Evolutionary conservation across 805 yeast species (phyloP), one percentile per base, ranked within the genome.

Genomic region (Sporopachydermia quercuum): DNA sequence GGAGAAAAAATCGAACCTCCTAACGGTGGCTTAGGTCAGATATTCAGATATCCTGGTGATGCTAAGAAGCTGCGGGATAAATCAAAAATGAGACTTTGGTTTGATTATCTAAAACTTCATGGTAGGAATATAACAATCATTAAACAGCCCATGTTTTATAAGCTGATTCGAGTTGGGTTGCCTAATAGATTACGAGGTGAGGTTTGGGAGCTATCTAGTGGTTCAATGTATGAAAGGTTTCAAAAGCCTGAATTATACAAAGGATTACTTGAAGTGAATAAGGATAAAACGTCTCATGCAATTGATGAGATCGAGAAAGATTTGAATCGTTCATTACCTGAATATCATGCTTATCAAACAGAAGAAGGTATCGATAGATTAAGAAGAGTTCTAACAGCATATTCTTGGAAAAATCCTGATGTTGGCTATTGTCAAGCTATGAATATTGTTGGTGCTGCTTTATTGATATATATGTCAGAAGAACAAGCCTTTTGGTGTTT

Each of bases 401-500:
- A 87, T 53, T 83, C 96, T 0, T 91, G 97, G 96, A 83, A 81
- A 47, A 86, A 87, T 55, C 96, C 95, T 0, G 95, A 89, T 35
- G 84, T 91, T 17, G 99, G 99, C 0, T 91, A 91, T 57, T 91
- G 99, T 56, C 98, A 91, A 58, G 98, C 97, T 1, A 91, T 93
- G 98, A 91, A 91, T 55, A 91, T 91, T 39, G 86, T 82, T 5
- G 76, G 74, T 2, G 94, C 94, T 1, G 87, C 84, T 0, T 56
- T 82, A 40, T 60, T 82, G 43, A 80, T 80, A 34, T 81, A 76
- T 55, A 86, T 84, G 80, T 80, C 93, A 5, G 99, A 91, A 57
- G 98, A 89, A 47, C 97, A 91, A 58, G 97, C 96, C 0, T 91
- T 85, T 53, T 91, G 97, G 97, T 74, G 89, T 42, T 66, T 91